A percentile compares a stretch with the other conserved stretches of the same genome.
Evolutionary conservation across 345 rosid species (phyloP).

Genomic region (Salix koriyanagi): DNA sequence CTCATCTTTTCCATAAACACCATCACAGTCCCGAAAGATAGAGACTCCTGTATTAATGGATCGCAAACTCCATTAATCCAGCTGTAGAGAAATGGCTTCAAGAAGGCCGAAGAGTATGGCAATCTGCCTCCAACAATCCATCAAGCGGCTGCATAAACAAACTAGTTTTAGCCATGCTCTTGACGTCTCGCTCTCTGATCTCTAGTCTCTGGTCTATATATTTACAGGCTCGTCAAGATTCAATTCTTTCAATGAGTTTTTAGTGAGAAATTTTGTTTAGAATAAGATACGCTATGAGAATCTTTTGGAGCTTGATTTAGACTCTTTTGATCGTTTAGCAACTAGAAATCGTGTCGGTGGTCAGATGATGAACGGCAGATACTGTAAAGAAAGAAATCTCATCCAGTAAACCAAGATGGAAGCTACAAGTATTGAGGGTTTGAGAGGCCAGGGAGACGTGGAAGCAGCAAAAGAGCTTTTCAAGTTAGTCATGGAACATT

Average conservation of each 20-base stretch:
- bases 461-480: slow-evolving; percentile 16
- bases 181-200: not conserved
- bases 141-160: not conserved
- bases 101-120: not conserved
- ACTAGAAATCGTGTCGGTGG: not conserved
- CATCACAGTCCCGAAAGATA: not conserved
- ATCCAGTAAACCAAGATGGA: not conserved
- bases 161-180: not conserved
- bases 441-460: slow-evolving; percentile 14
- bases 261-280: not conserved
- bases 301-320: not conserved
- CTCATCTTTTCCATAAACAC: not conserved
- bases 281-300: not conserved
- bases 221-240: not conserved
- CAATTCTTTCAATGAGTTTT: not conserved
- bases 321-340: slow-evolving; percentile 6
- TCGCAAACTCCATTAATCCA: not conserved
- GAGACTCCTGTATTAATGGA: not conserved
- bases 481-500: not conserved
- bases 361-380: slow-evolving; percentile 14
- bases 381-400: slow-evolving; percentile 14
- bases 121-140: not conserved
- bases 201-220: not conserved
- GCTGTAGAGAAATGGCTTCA: not conserved
- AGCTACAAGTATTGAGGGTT: slow-evolving; percentile 17